These are phyloP conservation scores for Nothopassalora personata DNA, from an alignment of 2,329 filamentous ascomycete species.

Conservation along the genomic window DNA sequence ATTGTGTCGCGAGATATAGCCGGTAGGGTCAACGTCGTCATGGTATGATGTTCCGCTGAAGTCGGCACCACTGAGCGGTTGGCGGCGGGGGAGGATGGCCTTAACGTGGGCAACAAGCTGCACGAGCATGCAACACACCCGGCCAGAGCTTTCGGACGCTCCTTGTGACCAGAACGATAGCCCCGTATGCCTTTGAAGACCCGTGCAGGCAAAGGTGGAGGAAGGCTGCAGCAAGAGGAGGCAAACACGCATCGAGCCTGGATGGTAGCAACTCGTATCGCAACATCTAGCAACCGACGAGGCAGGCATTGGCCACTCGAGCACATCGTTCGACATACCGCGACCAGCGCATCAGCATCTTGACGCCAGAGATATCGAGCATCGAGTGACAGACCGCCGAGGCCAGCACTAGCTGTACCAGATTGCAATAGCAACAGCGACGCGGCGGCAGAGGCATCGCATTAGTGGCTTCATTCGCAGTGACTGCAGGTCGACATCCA, in stretches of 20 bases:
- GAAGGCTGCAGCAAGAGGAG: not conserved
- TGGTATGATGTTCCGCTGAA: not conserved
- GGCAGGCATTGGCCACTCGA: too few species aligned
- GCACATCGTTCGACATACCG: too few species aligned
- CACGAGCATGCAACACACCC: not conserved
- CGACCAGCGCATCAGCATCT: too few species aligned
- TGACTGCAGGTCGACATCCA: not conserved
- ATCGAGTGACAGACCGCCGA: too few species aligned
- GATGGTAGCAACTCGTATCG: not conserved
- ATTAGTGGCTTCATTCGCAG: not conserved
- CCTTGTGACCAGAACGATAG: not conserved
- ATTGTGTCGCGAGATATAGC: not conserved
- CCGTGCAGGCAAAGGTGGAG: not conserved
- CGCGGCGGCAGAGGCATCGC: not conserved
- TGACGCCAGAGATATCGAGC: too few species aligned
- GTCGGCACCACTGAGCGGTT: not conserved
- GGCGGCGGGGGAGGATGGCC: too few species aligned
- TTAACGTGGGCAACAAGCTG: not conserved
- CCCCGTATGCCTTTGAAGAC: not conserved
- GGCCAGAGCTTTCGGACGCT: not conserved
- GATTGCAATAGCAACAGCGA: too few species aligned
- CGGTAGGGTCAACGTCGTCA: not conserved
- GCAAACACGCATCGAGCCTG: not conserved
- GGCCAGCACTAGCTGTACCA: too few species aligned
- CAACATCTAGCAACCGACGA: not conserved